Percentiles rank a stretch among this genome's conserved stretches.
These are phyloP conservation scores for Talaromyces sp. DNA, from an alignment of 2,329 filamentous ascomycete species.

Conservation along the genomic window DNA sequence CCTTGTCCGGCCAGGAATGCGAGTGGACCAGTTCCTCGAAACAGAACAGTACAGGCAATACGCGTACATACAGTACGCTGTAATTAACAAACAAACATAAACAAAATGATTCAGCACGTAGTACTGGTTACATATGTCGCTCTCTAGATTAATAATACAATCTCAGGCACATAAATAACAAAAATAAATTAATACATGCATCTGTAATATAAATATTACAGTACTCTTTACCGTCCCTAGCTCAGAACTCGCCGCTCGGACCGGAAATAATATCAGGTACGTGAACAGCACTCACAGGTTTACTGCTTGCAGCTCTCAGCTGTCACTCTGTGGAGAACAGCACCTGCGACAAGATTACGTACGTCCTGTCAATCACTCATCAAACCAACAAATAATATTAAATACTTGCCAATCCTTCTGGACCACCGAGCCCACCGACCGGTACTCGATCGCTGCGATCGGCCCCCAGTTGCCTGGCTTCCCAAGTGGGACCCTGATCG, in stretches of 20 bases:
- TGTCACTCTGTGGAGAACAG: background rate
- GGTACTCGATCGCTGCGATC: background rate
- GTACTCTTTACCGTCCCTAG: background rate
- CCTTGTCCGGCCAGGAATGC: background rate
- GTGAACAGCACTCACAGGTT: background rate
- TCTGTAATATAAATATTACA: too few species aligned
- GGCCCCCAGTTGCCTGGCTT: background rate
- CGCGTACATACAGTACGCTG: background rate
- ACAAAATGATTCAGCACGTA: background rate
- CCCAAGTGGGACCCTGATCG: background rate
- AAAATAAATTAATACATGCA: too few species aligned
- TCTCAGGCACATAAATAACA: too few species aligned
- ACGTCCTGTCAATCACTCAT: background rate
- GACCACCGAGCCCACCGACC: background rate
- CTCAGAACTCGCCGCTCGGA: background rate
- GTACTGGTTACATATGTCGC: too few species aligned
- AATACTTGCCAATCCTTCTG: background rate
- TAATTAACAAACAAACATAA: background rate
- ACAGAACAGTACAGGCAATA: background rate
- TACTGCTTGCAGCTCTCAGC: background rate
- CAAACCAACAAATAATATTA: background rate
- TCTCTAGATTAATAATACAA: background rate
- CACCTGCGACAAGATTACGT: background rate
- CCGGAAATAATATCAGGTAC: background rate
- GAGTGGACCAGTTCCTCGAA: background rate